Base-by-base conservation (phyloP, 139 green algal species). In the Micromonas commoda region DNA sequence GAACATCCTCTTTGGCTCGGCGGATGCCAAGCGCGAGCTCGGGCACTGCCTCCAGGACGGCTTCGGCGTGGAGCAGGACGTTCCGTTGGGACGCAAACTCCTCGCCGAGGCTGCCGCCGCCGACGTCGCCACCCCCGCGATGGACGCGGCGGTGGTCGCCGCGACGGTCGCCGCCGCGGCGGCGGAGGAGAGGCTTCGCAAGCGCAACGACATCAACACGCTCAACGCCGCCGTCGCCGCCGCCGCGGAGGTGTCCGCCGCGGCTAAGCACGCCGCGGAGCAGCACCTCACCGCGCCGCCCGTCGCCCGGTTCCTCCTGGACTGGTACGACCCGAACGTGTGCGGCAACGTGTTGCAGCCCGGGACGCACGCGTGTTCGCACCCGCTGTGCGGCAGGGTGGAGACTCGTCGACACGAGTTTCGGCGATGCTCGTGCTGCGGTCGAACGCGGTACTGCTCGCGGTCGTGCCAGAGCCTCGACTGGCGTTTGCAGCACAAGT, bases 41-140 rank as follows among this genome's bases (percentile, higher is more conserved):
- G 80, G 74, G 23, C 80, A 84, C 80, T 84, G 80, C 68, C 80
- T 84, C 23, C 53, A 82, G 57, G 80, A 82, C 72, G 78, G 78
- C 26, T 82, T 81, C 2, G 78, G 78, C 29, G 33, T 82, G 29
- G 35, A 71, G 28, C 52, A 37, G 2, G 80, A 82, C 73, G 73
- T 39, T 9, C 28, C 72, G 38, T 26, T 74, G 21, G 78, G 78
- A 3, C 1, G 70, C 3, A 52, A 72, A 0, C 78, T 82, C 3
- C 71, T 82, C n/a, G 26, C 81, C 16, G 78, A 82, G 38, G 78
- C 78, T 57, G 45, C 45, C 45, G 45, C 45, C 9, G 45, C 9
- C 9, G 45, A 57, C 45, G 16, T 16, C 9, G 9, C 9, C 9
- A 57, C 45, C 21, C 80, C 80, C 21, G 76, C 73, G 38, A 68